Evolutionary conservation across 1,139 yeast genomes (phyloP), one percentile per base, ranked within the genome.

Genomic region (Waltiozyma sp.): DNA sequence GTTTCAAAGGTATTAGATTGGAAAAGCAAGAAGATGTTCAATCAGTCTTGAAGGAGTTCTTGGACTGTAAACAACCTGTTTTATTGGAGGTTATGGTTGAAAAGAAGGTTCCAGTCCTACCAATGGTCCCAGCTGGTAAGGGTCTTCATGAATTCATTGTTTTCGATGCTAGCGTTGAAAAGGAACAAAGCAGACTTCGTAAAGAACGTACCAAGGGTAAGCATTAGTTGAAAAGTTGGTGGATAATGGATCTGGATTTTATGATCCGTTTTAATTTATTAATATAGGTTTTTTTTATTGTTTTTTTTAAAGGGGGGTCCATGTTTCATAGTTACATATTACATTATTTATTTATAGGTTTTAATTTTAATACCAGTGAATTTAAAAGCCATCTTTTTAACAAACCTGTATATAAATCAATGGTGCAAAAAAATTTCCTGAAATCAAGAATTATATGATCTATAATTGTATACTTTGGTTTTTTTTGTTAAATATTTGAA

Each of bases 51-150:
- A 72, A 80, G 61, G 78, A 81, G 61, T 83, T 88, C 73, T 69
- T 91, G 50, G 86, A 75, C 48, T 71, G 75, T 57, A 67, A 71
- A 43, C 73, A 75, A 37, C 97, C 98, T 19, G 86, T 89, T 41
- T 73, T 91, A 59, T 67, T 89, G 59, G 98, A 91, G 69, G 97
- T 88, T 42, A 59, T 80, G 48, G 94, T 88, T 37, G 97, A 89
- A 67, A 82, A 82, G 75, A 91, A 91, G 73, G 96, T 91, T 41
- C 97, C 97, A 40, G 97, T 93, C 49, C 75, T 91, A 63, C 98
- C 98, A 46, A 89, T 91, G 95, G 98, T 91, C 43, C 96, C 98
- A 44, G 95, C 80, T 47, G 98, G 98, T 56, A 86, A 84, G 65
- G 96, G 85, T 50, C 73, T 91, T 58, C 93, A 91, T 60, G 97